These are phyloP conservation scores for Diaporthe nobilis DNA, from an alignment of 2,329 filamentous ascomycete species.

Conservation along the genomic window DNA sequence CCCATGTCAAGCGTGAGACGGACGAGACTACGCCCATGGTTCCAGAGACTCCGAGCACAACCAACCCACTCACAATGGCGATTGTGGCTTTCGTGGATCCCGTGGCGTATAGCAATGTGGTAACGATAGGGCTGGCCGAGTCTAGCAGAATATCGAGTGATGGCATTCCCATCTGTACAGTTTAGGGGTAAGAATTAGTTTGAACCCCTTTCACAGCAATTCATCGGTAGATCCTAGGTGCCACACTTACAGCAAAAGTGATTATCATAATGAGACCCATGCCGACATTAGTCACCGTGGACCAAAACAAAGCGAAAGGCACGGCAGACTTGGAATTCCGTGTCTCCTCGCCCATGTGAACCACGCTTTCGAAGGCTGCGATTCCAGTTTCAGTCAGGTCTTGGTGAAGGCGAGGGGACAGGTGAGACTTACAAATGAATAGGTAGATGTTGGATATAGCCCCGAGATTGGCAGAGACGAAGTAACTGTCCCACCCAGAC, in stretches of 20 bases:
- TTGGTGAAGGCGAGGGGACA: not conserved
- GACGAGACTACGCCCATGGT: conserved; percentile 60
- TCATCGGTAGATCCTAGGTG: too few species aligned
- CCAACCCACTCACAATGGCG: conserved; percentile 55
- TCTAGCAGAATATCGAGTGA: conserved; percentile 51
- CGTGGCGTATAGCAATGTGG: conserved; percentile 57
- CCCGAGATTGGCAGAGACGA: conserved; percentile 53
- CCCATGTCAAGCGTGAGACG: conserved; percentile 63
- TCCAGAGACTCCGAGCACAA: conserved; percentile 55
- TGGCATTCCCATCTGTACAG: conserved; percentile 52
- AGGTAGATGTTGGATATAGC: conserved; percentile 52
- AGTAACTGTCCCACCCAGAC: conserved; percentile 40
- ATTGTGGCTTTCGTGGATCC: conserved; percentile 56
- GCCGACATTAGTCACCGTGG: conserved; percentile 57
- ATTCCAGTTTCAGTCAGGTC: too few species aligned
- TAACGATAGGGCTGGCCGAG: conserved; percentile 57
- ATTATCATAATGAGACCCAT: conserved; percentile 58
- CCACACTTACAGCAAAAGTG: conserved; percentile 55
- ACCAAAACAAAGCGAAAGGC: conserved; percentile 60
- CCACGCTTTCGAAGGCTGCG: conserved; percentile 61
- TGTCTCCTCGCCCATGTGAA: conserved; percentile 64
- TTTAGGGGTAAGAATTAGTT: not conserved
- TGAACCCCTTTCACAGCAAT: not conserved
- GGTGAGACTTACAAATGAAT: conserved; percentile 48
- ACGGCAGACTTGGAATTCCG: conserved; percentile 60